Evolutionary conservation across 1,139 yeast genomes (phyloP).

Genomic region (Taphrina wiesneri): DNA sequence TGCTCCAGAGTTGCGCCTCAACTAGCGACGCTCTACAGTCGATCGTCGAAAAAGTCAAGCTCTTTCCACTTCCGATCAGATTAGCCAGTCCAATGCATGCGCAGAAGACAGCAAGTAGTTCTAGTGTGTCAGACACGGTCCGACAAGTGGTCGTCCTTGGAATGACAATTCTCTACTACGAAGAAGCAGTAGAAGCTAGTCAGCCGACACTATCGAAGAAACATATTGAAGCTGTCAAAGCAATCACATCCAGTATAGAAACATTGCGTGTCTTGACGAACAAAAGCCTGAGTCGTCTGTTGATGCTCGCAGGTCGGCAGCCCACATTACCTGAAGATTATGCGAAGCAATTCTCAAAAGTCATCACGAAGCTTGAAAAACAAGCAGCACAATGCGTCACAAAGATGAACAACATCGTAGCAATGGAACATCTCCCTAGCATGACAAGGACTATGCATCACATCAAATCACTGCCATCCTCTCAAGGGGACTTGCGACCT

Average conservation of each 20-base stretch:
- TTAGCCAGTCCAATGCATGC: not conserved
- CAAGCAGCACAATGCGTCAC: not conserved
- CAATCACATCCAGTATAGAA: not conserved
- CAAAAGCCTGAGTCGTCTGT: not conserved
- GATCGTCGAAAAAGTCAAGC: constrained; percentile 7
- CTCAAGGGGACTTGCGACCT: not conserved
- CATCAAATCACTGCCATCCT: not conserved
- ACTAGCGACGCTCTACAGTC: constrained; percentile 5
- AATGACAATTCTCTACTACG: constrained; percentile 3
- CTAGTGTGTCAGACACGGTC: not conserved
- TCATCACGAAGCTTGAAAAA: not conserved
- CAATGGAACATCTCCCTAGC: not conserved
- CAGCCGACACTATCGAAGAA: not conserved
- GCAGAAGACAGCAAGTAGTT: not conserved
- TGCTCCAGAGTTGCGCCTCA: not conserved
- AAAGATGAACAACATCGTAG: not conserved
- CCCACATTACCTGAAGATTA: not conserved
- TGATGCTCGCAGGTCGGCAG: not conserved
- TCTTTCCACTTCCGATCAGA: not conserved
- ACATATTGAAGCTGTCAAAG: not conserved
- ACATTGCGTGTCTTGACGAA: not conserved
- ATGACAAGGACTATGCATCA: not conserved
- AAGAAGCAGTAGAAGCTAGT: not conserved
- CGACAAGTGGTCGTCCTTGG: not conserved
- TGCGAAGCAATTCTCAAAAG: not conserved